Base-by-base conservation (phyloP, 345 rosid genomes). In the Melastoma malabathricum region DNA sequence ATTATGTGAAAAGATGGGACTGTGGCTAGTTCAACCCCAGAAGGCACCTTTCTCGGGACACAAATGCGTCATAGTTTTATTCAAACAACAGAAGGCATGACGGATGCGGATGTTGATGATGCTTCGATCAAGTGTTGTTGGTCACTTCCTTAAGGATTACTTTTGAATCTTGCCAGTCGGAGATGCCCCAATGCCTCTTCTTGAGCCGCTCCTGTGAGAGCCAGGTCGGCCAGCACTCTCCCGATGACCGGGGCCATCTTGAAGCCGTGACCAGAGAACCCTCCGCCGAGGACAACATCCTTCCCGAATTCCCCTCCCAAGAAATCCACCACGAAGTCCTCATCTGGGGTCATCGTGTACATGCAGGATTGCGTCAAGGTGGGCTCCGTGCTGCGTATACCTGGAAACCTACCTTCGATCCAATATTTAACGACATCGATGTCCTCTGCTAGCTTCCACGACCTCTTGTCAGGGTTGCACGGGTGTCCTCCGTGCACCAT, bases 221-320 rank as follows among this genome's bases (percentile, higher is more conserved):
- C 93, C 18, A 92, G 64, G 18, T 86, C 95, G 8, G 77, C 76
- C 57, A 90, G 18, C n/a, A 86, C 70, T 79, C 77, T 74, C 23
- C 95, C 96, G 13, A 84, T 72, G 0, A 58, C 66, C 0, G 96
- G 92, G 0, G 80, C 84, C 96, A 86, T 86, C 84, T 90, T 86
- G 62, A 90, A 86, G 3, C 98, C 98, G 43, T 90, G 98, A 38
- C 93, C 96, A 0, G 96, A 90, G 67, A 86, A 90, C 44, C 96
- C 98, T 0, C 85, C 95, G 0, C 75, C 95, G 0, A 86, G 45
- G 43, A 77, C 85, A 65, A 84, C 93, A 53, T 84, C 93, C 61
- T 61, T 69, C 56, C 87, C 89, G 10, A 86, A 82, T 61, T 75
- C 87, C 38, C 95, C 84, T 3, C 87, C 95, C 3, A 80, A 59